Evolutionary conservation across 306 rosid species (phyloP).

Genomic region (Alnus glutinosa): DNA sequence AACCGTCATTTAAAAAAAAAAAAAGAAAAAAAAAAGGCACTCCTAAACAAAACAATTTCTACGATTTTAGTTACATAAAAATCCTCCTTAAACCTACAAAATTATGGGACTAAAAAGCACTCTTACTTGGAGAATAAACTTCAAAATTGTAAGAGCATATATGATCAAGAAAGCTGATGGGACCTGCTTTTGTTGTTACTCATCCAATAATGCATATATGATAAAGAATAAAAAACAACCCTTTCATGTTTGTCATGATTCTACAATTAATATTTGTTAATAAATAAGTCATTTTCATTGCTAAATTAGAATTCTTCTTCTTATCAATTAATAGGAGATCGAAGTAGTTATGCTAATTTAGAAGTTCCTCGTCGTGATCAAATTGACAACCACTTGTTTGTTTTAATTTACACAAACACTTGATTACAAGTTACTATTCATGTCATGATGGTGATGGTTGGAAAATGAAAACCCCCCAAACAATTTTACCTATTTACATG

Average conservation of each 20-base stretch:
- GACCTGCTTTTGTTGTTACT: slow-evolving; percentile 22
- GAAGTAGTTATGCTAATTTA: slow-evolving; percentile 7
- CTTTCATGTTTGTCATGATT: slow-evolving; percentile 16
- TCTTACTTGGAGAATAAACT: no score
- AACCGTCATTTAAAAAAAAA: no score
- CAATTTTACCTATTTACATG: not conserved
- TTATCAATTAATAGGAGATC: not conserved
- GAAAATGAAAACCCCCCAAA: not conserved
- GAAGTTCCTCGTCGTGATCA: slow-evolving; percentile 16
- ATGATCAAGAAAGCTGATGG: slow-evolving; percentile 22
- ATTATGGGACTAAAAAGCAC: no score
- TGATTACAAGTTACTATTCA: not conserved
- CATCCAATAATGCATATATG: slow-evolving; percentile 21
- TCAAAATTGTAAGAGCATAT: not conserved
- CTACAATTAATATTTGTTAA: not conserved
- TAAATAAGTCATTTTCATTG: not conserved
- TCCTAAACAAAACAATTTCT: no score
- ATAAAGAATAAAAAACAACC: slow-evolving; percentile 5
- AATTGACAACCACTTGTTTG: slow-evolving; percentile 9
- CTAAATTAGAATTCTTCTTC: not conserved
- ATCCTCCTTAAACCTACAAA: no score
- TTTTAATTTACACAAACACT: no score
- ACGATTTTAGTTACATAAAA: no score
- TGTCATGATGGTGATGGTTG: slow-evolving; percentile 8
- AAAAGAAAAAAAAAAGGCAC: no score